Conservation (phyloP, 805 yeast species). For the Ogataea nitratoaversa region DNA sequence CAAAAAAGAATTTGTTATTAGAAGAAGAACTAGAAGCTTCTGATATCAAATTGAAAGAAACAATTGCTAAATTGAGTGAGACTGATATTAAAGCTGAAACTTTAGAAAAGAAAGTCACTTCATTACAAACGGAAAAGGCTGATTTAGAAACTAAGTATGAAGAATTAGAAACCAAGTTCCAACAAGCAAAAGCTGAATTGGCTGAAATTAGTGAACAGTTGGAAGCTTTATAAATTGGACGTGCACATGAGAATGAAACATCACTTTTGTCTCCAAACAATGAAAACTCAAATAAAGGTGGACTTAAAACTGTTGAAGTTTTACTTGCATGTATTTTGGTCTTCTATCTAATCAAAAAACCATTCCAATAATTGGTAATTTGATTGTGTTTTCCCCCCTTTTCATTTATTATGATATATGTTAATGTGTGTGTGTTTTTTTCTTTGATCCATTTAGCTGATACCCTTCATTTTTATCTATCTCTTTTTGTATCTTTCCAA, state of each 20-base stretch:
- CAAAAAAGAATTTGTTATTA: conserved; percentile 82
- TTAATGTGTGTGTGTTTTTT: too few species aligned
- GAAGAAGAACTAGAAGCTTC: conserved; percentile 90
- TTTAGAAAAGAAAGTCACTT: conserved; percentile 87
- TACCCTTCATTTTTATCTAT: too few species aligned
- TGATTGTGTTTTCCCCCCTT: conserved; percentile 1
- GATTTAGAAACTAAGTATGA: conserved; percentile 88
- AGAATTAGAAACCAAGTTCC: conserved; percentile 78
- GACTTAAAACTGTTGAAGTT: conserved; percentile 7
- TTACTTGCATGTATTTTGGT: conserved; percentile 15
- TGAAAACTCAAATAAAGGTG: background rate
- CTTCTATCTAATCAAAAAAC: conserved; percentile 15
- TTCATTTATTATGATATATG: conserved; percentile 1
- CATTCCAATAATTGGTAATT: conserved; percentile 6
- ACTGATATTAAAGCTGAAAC: conserved; percentile 95
- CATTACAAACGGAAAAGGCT: conserved; percentile 89
- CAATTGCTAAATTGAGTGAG: conserved; percentile 90
- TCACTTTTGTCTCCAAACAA: too few species aligned
- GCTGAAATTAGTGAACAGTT: conserved; percentile 96
- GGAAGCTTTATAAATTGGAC: conserved; percentile 53
- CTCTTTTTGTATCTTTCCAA: too few species aligned
- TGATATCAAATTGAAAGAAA: conserved; percentile 86
- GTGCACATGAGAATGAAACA: too few species aligned
- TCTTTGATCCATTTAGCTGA: too few species aligned
- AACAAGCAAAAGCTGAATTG: conserved; percentile 84